A percentile compares a stretch with the other conserved stretches of the same genome.
These are phyloP conservation scores for Syzygium aqueum DNA, from an alignment of 345 rosid species.

Conservation along the genomic window DNA sequence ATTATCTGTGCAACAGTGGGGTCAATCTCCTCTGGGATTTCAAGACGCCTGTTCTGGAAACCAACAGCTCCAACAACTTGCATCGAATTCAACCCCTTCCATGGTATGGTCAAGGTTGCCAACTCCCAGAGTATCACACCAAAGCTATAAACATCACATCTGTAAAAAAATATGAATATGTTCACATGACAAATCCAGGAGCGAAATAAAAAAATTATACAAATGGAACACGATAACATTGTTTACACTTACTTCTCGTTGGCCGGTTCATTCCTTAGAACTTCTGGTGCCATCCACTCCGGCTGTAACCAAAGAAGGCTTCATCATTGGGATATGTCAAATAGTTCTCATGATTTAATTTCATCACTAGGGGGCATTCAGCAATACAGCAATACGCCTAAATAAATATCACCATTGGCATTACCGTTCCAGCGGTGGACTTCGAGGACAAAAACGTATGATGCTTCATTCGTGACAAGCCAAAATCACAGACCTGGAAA, in stretches of 20 bases:
- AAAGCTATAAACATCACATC: constrained; percentile 97
- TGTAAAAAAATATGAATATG: constrained; percentile 13
- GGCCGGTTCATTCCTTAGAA: constrained; percentile 93
- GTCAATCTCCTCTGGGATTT: constrained; percentile 65
- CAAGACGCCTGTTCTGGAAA: constrained; percentile 85
- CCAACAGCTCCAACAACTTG: constrained; percentile 99
- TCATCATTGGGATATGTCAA: neutral
- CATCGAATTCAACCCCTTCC: constrained; percentile 99
- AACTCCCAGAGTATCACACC: constrained; percentile 98
- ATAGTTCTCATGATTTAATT: neutral
- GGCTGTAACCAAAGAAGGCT: constrained; percentile 49
- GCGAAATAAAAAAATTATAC: neutral
- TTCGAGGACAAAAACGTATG: constrained; percentile 90
- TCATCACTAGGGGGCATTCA: neutral
- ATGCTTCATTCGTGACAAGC: constrained; percentile 87
- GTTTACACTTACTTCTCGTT: constrained; percentile 70
- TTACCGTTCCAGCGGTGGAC: constrained; percentile 96
- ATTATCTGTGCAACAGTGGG: constrained; percentile 74
- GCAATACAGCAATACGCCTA: neutral
- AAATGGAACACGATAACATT: neutral
- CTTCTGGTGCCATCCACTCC: constrained; percentile 99
- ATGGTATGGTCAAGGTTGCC: constrained; percentile 63
- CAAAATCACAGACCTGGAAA: constrained; percentile 84
- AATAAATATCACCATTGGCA: neutral
- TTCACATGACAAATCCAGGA: neutral